Percentiles rank a stretch among this genome's conserved stretches.
These are phyloP conservation scores for Ceratobasidium sp. DNA, from an alignment of 1,284 basidiomycete genomes.

Conservation along the genomic window DNA sequence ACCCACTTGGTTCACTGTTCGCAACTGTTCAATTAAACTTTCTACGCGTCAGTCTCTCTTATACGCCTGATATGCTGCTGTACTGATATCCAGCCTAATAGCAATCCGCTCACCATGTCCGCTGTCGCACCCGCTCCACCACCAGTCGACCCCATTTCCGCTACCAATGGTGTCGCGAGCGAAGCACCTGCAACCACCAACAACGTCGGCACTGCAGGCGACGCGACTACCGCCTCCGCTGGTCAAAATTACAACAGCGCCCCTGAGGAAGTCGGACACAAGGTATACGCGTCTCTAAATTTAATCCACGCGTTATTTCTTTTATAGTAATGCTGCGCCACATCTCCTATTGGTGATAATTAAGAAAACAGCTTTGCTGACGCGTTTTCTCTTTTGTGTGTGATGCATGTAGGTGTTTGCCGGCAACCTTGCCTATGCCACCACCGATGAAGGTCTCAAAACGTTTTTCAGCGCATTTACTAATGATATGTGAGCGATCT, in stretches of 20 bases:
- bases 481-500: constrained; percentile 76
- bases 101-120: constrained; percentile 40
- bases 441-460: constrained; percentile 89
- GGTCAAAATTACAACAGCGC: constrained; percentile 4
- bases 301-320: constrained; percentile 3
- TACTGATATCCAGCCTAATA: background rate
- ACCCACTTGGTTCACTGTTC: constrained; percentile 42
- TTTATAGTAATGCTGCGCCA: constrained; percentile 16
- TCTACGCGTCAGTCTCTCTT: constrained; percentile 23
- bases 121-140: constrained; percentile 41
- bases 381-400: constrained; percentile 51
- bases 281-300: constrained; percentile 19
- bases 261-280: constrained; percentile 33
- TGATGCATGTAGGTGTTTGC: constrained; percentile 82
- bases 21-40: constrained; percentile 33
- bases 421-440: constrained; percentile 87
- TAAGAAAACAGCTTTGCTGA: constrained; percentile 11
- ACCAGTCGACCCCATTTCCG: constrained; percentile 37
- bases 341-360: background rate
- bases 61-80: background rate
- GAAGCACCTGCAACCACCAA: constrained; percentile 36
- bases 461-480: constrained; percentile 84
- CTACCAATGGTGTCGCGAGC: constrained; percentile 39
- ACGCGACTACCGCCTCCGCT: constrained; percentile 37
- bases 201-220: constrained; percentile 36